phyloP scores from a whole-genome alignment of 371 early-diverging fungal genomes.

The Ordospora colligata region DNA sequence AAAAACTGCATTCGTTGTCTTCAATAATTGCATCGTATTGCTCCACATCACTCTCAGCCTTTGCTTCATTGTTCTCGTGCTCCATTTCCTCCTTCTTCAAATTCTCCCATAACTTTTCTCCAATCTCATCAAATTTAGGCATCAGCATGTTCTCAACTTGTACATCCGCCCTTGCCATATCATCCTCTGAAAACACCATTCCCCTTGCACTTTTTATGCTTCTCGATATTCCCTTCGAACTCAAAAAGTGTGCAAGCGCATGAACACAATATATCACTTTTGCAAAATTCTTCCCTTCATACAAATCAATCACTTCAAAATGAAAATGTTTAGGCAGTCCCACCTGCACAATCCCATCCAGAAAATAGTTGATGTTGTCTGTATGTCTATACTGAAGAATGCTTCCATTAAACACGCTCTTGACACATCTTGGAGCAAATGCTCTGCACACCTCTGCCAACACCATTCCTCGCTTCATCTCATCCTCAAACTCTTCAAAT shows the following conservation, averaged over 20 bases:
- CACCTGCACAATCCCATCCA: conserved; percentile 69
- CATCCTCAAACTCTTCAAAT: conserved; percentile 68
- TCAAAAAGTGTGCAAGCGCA: conserved; percentile 70
- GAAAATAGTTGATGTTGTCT: conserved; percentile 90
- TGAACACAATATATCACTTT: conserved; percentile 98
- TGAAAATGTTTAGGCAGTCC: conserved; percentile 78
- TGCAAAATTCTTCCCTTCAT: conserved; percentile 96
- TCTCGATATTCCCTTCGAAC: conserved; percentile 32
- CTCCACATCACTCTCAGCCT: not conserved
- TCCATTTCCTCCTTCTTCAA: not conserved
- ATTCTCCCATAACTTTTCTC: not conserved
- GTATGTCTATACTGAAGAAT: conserved; percentile 84
- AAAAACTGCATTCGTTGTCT: not conserved
- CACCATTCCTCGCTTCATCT: conserved; percentile 79
- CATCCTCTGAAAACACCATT: conserved; percentile 47
- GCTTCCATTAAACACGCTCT: conserved; percentile 70
- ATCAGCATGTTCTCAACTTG: conserved; percentile 49
- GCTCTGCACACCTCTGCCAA: conserved; percentile 77
- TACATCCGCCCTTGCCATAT: conserved; percentile 45
- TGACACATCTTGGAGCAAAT: conserved; percentile 73
- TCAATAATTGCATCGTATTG: not conserved
- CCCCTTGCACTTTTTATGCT: conserved; percentile 47
- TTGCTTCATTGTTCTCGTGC: not conserved
- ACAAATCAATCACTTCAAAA: conserved; percentile 92
- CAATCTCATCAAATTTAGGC: conserved; percentile 50